A percentile compares a stretch with the other conserved stretches of the same genome.
Evolutionary conservation across 352 stramenopile genomes (phyloP).

Genomic region (Pythium aphanidermatum): DNA sequence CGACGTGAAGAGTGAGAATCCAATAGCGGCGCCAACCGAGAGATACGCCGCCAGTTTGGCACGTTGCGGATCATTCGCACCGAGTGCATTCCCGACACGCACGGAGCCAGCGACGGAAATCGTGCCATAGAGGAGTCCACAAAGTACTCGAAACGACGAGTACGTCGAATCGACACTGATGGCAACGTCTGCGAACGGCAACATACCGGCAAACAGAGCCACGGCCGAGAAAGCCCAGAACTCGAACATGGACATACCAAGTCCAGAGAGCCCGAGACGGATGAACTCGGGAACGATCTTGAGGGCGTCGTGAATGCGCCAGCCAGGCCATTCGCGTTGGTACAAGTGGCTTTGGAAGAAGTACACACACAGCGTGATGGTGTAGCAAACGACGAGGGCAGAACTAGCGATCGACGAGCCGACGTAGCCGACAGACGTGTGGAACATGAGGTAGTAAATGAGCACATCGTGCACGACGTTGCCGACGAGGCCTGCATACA

Average conservation of each 20-base stretch:
- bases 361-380: slow-evolving; percentile 56
- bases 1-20: slow-evolving; percentile 36
- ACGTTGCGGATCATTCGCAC: slow-evolving; percentile 68
- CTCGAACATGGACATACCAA: slow-evolving; percentile 86
- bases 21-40: slow-evolving; percentile 37
- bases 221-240: slow-evolving; percentile 79
- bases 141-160: slow-evolving; percentile 63
- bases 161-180: slow-evolving; percentile 85
- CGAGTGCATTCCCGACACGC: slow-evolving; percentile 80
- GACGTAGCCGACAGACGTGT: slow-evolving; percentile 61
- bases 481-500: slow-evolving; percentile 66
- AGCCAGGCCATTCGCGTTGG: slow-evolving; percentile 71
- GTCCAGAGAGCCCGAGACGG: slow-evolving; percentile 65
- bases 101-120: slow-evolving; percentile 68
- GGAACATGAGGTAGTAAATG: slow-evolving; percentile 87
- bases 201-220: slow-evolving; percentile 61
- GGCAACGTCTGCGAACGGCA: slow-evolving; percentile 67
- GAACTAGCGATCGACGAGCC: slow-evolving; percentile 71
- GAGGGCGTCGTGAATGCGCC: slow-evolving; percentile 53
- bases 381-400: slow-evolving; percentile 47
- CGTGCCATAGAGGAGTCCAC: slow-evolving; percentile 65
- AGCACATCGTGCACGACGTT: slow-evolving; percentile 74
- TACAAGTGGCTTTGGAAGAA: slow-evolving; percentile 62
- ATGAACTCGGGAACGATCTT: slow-evolving; percentile 71
- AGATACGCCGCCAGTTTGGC: slow-evolving; percentile 67